A percentile compares a stretch with the other conserved stretches of the same genome.
Conservation (phyloP, 2,329 filamentous ascomycete species). For the Ophiostoma montium region DNA sequence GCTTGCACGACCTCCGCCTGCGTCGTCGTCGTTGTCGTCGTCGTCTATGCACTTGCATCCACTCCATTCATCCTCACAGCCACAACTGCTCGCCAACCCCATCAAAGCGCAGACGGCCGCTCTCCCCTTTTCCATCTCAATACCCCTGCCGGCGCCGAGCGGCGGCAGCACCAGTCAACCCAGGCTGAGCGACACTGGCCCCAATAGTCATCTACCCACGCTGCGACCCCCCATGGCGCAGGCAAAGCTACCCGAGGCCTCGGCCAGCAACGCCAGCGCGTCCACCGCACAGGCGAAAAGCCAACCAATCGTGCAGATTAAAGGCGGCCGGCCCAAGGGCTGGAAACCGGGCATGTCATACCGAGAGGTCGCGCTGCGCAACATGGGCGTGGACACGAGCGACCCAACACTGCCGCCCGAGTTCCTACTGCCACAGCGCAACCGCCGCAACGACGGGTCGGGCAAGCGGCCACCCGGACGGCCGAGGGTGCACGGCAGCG, state of each 20-base stretch:
- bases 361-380: conserved; percentile 12
- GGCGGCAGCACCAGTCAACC: not conserved
- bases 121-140: not conserved
- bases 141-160: not conserved
- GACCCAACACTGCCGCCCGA: conserved; percentile 2
- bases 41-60: not conserved
- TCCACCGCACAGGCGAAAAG: no score
- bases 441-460: not conserved
- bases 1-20: not conserved
- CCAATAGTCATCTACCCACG: not conserved
- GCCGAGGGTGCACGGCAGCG: not conserved
- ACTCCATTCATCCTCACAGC: not conserved
- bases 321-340: conserved; percentile 35
- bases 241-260: not conserved
- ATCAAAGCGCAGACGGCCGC: not conserved
- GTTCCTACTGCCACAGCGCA: conserved; percentile 4
- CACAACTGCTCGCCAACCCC: not conserved
- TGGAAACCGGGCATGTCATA: conserved; percentile 26
- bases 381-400: conserved; percentile 7
- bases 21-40: not conserved
- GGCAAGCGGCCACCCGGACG: conserved; percentile 7
- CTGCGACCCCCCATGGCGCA: not conserved
- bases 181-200: not conserved
- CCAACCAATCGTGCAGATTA: conserved; percentile 8
- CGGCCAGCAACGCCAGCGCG: not conserved